These are phyloP conservation scores for Rhizoctonia solani DNA, from an alignment of 1,284 basidiomycete genomes.

Conservation along the genomic window DNA sequence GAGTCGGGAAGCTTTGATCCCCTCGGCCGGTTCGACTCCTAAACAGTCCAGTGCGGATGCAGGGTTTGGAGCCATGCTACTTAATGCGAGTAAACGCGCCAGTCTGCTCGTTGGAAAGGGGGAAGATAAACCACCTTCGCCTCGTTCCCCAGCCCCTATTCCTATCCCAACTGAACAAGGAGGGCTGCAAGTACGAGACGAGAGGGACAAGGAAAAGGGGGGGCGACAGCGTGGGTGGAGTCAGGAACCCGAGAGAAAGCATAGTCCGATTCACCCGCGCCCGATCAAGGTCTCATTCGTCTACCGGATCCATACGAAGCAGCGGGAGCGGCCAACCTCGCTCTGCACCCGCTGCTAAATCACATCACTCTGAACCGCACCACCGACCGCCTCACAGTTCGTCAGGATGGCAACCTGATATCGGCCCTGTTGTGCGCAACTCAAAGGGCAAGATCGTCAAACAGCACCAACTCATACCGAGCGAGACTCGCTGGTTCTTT, in stretches of 20 bases:
- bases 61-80: constrained; percentile 21
- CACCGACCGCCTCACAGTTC: neutral
- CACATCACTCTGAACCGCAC: neutral
- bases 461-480: constrained; percentile 17
- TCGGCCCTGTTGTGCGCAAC: constrained; percentile 8
- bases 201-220: constrained; percentile 32
- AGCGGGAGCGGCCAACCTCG: neutral
- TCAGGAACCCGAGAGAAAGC: constrained; percentile 16
- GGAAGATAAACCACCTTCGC: neutral
- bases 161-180: neutral
- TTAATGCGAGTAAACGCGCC: constrained; percentile 16
- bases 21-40: no score
- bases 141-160: neutral
- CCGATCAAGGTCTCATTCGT: constrained; percentile 1
- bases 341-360: neutral
- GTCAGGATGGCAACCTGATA: constrained; percentile 22
- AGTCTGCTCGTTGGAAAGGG: constrained; percentile 16
- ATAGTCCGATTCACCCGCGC: constrained; percentile 20
- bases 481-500: constrained; percentile 30
- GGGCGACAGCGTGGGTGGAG: constrained; percentile 27
- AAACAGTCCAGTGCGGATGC: neutral
- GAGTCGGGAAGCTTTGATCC: constrained; percentile 19
- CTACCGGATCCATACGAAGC: neutral
- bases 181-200: neutral
- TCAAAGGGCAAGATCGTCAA: constrained; percentile 14